Base-by-base conservation (phyloP, 306 rosid genomes). In the Psophocarpus tetragonolobus region DNA sequence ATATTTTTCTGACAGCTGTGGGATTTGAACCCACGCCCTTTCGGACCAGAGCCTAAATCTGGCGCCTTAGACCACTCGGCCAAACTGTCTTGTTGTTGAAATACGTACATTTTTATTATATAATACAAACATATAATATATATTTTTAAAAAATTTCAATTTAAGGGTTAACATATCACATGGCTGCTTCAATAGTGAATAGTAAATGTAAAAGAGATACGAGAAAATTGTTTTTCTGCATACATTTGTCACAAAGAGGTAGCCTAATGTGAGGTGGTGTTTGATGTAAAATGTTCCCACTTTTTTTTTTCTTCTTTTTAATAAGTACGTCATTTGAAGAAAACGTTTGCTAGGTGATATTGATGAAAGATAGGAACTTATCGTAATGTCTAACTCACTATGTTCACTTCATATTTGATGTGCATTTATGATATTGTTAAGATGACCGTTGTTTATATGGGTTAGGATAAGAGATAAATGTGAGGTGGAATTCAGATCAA, bases 61-160 rank as follows among this genome's bases (percentile, higher is more conserved):
- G 96, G 96, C 93, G 93, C 93, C 93, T 90, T 90, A 90, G 96
- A 90, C 96, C 96, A 90, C 96, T 90, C 93, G 91, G 96, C 93
- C 96, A 88, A 90, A 90, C 96, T 90, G 91, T 90, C 86, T 39
- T 39, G 1, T 39, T 2, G 32, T 29, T 29, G 4, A n/a, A n/a
- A n/a, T n/a, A n/a, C n/a, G n/a, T n/a, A n/a, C n/a, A n/a, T n/a
- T n/a, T n/a, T n/a, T n/a, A n/a, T n/a, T n/a, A n/a, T n/a, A n/a
- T n/a, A n/a, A n/a, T n/a, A n/a, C n/a, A n/a, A n/a, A n/a, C n/a
- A n/a, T n/a, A n/a, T n/a, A n/a, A n/a, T n/a, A n/a, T n/a, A n/a
- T n/a, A n/a, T n/a, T n/a, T n/a, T n/a, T n/a, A n/a, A n/a, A n/a
- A n/a, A n/a, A n/a, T n/a, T n/a, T n/a, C 50, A 44, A 5, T 15